Percentiles rank a stretch among this genome's conserved stretches.
Conservation (phyloP, 2,329 filamentous ascomycete species). For the Amylocarpus encephaloides region DNA sequence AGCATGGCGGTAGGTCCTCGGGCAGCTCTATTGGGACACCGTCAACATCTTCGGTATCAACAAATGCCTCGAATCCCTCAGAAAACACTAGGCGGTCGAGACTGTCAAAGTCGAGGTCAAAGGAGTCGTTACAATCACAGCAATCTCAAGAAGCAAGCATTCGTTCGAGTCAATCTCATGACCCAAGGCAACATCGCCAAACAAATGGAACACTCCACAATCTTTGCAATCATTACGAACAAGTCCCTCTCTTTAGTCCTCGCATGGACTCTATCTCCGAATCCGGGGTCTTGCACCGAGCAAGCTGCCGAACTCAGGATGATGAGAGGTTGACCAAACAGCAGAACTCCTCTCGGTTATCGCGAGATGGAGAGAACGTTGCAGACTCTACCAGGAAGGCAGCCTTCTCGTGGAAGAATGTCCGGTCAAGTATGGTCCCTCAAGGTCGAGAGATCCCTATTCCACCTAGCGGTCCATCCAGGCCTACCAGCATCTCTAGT, state of each 20-base stretch:
- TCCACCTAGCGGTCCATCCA: constrained; percentile 15
- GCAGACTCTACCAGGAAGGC: constrained; percentile 10
- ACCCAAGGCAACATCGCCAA: constrained; percentile 11
- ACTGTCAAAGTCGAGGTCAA: constrained; percentile 23
- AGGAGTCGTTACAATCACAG: constrained; percentile 25
- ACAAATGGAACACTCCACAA: constrained; percentile 13
- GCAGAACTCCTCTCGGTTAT: background rate
- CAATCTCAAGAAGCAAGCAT: constrained; percentile 22
- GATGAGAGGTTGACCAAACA: background rate
- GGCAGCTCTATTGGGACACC: constrained; percentile 9
- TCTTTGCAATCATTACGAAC: constrained; percentile 27
- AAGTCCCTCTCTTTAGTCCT: constrained; percentile 7
- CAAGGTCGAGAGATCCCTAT: constrained; percentile 11
- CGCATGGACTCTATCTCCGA: constrained; percentile 26
- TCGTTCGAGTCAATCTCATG: constrained; percentile 18
- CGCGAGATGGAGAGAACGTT: background rate
- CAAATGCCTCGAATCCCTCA: constrained; percentile 9
- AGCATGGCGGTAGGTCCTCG: constrained; percentile 12
- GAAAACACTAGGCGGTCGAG: constrained; percentile 14
- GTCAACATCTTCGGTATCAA: constrained; percentile 18
- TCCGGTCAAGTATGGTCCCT: constrained; percentile 18
- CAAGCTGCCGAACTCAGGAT: background rate
- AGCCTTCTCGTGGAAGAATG: constrained; percentile 27
- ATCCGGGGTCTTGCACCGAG: constrained; percentile 14
- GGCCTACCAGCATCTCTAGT: constrained; percentile 29